Percentiles rank a stretch among this genome's conserved stretches.
These are phyloP conservation scores for Exophiala calicioides DNA, from an alignment of 2,329 filamentous ascomycete genomes.

Conservation along the genomic window DNA sequence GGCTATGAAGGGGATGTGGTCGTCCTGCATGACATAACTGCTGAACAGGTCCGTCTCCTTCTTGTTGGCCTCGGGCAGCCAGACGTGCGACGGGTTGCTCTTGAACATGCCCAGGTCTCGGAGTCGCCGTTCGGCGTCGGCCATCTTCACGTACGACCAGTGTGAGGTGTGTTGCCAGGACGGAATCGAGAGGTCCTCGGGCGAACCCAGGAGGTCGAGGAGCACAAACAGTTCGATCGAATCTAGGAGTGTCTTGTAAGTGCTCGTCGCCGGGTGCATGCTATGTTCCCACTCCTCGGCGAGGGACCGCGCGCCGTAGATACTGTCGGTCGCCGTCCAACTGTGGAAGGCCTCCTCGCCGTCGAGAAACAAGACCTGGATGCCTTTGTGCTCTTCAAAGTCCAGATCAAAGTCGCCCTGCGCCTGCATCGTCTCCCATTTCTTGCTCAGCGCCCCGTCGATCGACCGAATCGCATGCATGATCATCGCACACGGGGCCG, in stretches of 20 bases:
- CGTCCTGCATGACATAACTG: constrained; percentile 68
- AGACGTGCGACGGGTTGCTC: constrained; percentile 48
- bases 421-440: constrained; percentile 73
- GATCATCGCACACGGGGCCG: constrained; percentile 90
- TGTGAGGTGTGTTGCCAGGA: constrained; percentile 90
- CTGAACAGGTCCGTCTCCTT: constrained; percentile 48
- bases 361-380: constrained; percentile 88
- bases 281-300: constrained; percentile 78
- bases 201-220: constrained; percentile 78
- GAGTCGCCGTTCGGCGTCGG: constrained; percentile 71
- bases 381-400: constrained; percentile 74
- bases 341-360: constrained; percentile 86
- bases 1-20: constrained; percentile 87
- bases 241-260: constrained; percentile 70
- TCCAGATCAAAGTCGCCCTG: constrained; percentile 50
- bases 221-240: constrained; percentile 87
- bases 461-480: constrained; percentile 81
- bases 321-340: constrained; percentile 79
- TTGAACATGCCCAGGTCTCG: constrained; percentile 67
- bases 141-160: constrained; percentile 84
- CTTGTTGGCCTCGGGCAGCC: constrained; percentile 32
- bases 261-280: constrained; percentile 69
- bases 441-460: constrained; percentile 74
- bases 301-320: constrained; percentile 83
- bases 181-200: constrained; percentile 67